A percentile compares a stretch with the other conserved stretches of the same genome.
These are phyloP conservation scores for Karstenula rhodostoma DNA, from an alignment of 2,329 filamentous ascomycete genomes.

Conservation along the genomic window DNA sequence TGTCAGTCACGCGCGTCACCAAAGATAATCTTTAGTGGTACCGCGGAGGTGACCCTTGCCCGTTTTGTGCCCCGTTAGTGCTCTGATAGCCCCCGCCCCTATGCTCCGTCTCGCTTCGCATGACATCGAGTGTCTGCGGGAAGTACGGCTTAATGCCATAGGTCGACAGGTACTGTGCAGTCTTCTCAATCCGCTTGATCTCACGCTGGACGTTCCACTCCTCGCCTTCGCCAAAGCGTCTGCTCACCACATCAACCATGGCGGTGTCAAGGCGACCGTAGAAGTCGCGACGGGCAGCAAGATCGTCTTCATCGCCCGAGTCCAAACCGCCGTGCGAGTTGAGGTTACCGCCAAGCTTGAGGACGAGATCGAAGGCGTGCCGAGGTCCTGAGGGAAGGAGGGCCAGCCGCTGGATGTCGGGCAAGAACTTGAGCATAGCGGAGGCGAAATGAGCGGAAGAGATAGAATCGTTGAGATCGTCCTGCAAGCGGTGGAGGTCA, in stretches of 20 bases:
- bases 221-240: conserved; percentile 60
- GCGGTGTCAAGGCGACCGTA: conserved; percentile 58
- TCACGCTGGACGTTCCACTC: conserved; percentile 61
- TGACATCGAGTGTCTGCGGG: conserved; percentile 59
- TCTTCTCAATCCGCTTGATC: conserved; percentile 65
- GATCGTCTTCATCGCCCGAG: conserved; percentile 57
- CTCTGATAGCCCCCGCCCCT: conserved; percentile 22
- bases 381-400: conserved; percentile 57
- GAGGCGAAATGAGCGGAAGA: conserved; percentile 61
- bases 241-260: conserved; percentile 62
- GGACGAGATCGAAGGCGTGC: conserved; percentile 62
- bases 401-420: conserved; percentile 61
- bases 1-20: conserved; percentile 1
- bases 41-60: conserved; percentile 43
- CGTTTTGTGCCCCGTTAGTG: conserved; percentile 34
- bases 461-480: conserved; percentile 63
- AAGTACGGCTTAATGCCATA: conserved; percentile 64
- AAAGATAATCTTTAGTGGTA: conserved; percentile 38
- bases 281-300: conserved; percentile 58
- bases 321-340: conserved; percentile 63
- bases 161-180: conserved; percentile 59
- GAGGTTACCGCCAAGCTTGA: conserved; percentile 64
- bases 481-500: conserved; percentile 63
- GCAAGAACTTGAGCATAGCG: conserved; percentile 64
- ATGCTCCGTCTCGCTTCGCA: conserved; percentile 53